Conservation (phyloP, 768 basidiomycete species). For the Mycena crocata region DNA sequence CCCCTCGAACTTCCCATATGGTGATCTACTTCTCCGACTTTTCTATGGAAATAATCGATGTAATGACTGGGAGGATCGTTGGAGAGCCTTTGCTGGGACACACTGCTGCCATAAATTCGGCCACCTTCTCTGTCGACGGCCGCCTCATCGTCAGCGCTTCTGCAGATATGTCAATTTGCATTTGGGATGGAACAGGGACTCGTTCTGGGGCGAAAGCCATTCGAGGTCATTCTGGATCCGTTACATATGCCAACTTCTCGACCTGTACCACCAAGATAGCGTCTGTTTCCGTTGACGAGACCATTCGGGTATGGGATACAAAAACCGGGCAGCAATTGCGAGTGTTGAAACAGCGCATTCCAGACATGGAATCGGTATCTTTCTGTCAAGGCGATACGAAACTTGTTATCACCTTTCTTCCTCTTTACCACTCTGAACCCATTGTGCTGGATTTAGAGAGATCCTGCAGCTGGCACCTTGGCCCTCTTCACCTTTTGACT, state of each 20-base stretch:
- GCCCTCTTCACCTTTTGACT: not conserved
- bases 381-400: not conserved
- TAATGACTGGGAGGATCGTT: not conserved
- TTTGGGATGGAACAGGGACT: not conserved
- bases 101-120: not conserved
- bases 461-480: not conserved
- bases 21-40: not conserved
- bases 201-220: not conserved
- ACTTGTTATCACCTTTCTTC: not conserved
- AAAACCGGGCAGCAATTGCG: not conserved
- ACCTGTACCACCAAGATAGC: not conserved
- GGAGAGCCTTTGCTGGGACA: not conserved
- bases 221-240: not conserved
- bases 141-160: not conserved
- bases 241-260: not conserved
- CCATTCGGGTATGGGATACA: conserved; percentile 10
- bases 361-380: not conserved
- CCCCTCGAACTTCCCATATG: not conserved
- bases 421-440: not conserved
- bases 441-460: not conserved
- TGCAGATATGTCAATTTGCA: not conserved
- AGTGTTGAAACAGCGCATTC: not conserved
- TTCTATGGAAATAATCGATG: not conserved
- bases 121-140: not conserved
- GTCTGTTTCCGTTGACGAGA: not conserved